phyloP scores from a whole-genome alignment of 257 asterid species.

The Forsythia suspensa region DNA sequence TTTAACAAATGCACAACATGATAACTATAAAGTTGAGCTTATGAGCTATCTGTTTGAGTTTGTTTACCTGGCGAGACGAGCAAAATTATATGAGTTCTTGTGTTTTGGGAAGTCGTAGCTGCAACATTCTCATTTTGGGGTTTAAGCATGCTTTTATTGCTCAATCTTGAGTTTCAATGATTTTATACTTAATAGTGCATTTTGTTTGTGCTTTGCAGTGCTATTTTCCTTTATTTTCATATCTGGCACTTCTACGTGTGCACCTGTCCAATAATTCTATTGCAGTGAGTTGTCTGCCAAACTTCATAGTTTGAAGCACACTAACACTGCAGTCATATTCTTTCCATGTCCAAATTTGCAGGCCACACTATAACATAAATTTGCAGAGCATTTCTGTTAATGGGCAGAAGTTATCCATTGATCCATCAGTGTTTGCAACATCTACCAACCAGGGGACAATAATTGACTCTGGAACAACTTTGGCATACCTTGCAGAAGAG shows the following conservation, averaged over 20 bases:
- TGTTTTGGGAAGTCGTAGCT: background rate
- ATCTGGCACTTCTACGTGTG: background rate
- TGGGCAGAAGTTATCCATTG: conserved; percentile 76
- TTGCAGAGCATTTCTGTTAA: conserved; percentile 82
- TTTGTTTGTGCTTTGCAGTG: background rate
- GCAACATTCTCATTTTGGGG: background rate
- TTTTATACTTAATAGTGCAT: background rate
- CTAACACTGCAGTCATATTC: background rate
- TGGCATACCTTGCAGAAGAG: conserved; percentile 89
- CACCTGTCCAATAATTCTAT: background rate
- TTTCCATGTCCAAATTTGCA: conserved; percentile 29
- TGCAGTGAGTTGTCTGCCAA: background rate
- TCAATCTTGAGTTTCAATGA: background rate
- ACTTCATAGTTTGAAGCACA: background rate
- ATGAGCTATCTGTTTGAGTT: background rate
- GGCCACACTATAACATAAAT: conserved; percentile 93
- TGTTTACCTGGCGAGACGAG: background rate
- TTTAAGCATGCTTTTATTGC: background rate
- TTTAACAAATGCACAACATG: background rate
- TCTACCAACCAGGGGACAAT: conserved; percentile 77
- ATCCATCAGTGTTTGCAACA: conserved; percentile 72
- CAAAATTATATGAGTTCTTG: background rate
- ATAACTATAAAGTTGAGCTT: background rate
- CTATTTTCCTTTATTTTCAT: background rate
- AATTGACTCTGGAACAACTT: conserved; percentile 94